Conservation (phyloP, 768 basidiomycete genomes). For the Suillus lakei region DNA sequence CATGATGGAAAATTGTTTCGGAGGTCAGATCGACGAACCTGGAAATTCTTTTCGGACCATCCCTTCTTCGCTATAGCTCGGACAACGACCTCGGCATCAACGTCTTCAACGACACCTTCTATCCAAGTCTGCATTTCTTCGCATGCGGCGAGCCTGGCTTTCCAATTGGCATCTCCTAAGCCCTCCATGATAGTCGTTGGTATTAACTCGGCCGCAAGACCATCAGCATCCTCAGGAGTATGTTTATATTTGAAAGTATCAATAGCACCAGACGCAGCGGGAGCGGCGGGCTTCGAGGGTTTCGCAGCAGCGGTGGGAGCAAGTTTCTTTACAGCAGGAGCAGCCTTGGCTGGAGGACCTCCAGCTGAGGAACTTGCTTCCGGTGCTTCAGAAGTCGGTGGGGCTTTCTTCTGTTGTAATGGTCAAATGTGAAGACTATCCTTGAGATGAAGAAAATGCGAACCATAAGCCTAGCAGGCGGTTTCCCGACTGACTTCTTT, state of each 20-base stretch:
- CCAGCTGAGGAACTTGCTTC: slow-evolving; percentile 24
- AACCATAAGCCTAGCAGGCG: slow-evolving; percentile 52
- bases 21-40: slow-evolving; percentile 51
- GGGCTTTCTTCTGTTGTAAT: slow-evolving; percentile 55
- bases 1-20: slow-evolving; percentile 3
- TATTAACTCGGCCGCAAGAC: slow-evolving; percentile 70
- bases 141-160: slow-evolving; percentile 82
- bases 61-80: slow-evolving; percentile 90
- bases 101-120: slow-evolving; percentile 60
- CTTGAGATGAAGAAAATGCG: not conserved
- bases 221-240: slow-evolving; percentile 91
- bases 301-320: slow-evolving; percentile 43
- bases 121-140: slow-evolving; percentile 89
- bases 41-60: slow-evolving; percentile 99
- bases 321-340: slow-evolving; percentile 49
- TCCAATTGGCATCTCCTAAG: slow-evolving; percentile 92
- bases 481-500: slow-evolving; percentile 56
- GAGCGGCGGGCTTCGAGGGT: slow-evolving; percentile 51
- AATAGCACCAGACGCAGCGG: slow-evolving; percentile 56
- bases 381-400: slow-evolving; percentile 40
- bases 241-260: slow-evolving; percentile 93
- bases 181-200: slow-evolving; percentile 73
- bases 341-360: slow-evolving; percentile 31
- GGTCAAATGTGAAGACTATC: slow-evolving; percentile 9
- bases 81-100: slow-evolving; percentile 90